Conservation (phyloP, 1,284 basidiomycete species). For the Acaromyces ingoldii region DNA sequence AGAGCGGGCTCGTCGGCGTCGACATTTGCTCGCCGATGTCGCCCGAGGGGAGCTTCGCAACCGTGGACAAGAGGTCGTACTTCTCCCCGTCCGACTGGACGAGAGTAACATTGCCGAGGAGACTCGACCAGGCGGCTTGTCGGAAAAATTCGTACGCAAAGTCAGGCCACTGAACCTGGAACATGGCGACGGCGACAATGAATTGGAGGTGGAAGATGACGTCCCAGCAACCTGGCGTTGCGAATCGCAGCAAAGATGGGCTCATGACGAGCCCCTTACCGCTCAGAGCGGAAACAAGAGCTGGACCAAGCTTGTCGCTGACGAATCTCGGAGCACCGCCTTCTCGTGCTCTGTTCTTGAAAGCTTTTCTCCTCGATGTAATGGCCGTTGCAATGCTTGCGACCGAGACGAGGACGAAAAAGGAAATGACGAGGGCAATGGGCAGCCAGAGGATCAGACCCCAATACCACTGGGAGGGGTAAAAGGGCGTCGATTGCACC, state of each 20-base stretch:
- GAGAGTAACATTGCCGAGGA: slow-evolving; percentile 29
- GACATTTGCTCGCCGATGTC: slow-evolving; percentile 57
- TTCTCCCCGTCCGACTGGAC: slow-evolving; percentile 14
- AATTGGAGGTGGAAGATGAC: slow-evolving; percentile 87
- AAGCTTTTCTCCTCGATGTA: slow-evolving; percentile 21
- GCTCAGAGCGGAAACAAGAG: slow-evolving; percentile 74
- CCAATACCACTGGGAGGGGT: slow-evolving; percentile 64
- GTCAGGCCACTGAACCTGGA: slow-evolving; percentile 86
- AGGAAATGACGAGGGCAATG: slow-evolving; percentile 69
- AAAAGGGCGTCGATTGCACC: slow-evolving; percentile 71
- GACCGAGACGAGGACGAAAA: slow-evolving; percentile 72
- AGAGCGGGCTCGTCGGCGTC: slow-evolving; percentile 69
- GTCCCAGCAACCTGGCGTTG: slow-evolving; percentile 86
- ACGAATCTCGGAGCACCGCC: slow-evolving; percentile 35
- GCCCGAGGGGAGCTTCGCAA: slow-evolving; percentile 27
- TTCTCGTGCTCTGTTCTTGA: slow-evolving; percentile 39
- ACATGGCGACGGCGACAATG: slow-evolving; percentile 70
- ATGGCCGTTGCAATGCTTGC: slow-evolving; percentile 58
- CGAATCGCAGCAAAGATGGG: slow-evolving; percentile 81
- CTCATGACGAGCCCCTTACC: slow-evolving; percentile 79
- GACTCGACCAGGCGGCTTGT: slow-evolving; percentile 52
- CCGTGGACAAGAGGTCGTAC: slow-evolving; percentile 20
- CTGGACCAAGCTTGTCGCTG: slow-evolving; percentile 34
- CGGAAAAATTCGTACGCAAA: slow-evolving; percentile 66
- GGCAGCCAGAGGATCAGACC: slow-evolving; percentile 75